Conservation (phyloP, 2,329 filamentous ascomycete species). For the Paracoccidioides brasiliensis region DNA sequence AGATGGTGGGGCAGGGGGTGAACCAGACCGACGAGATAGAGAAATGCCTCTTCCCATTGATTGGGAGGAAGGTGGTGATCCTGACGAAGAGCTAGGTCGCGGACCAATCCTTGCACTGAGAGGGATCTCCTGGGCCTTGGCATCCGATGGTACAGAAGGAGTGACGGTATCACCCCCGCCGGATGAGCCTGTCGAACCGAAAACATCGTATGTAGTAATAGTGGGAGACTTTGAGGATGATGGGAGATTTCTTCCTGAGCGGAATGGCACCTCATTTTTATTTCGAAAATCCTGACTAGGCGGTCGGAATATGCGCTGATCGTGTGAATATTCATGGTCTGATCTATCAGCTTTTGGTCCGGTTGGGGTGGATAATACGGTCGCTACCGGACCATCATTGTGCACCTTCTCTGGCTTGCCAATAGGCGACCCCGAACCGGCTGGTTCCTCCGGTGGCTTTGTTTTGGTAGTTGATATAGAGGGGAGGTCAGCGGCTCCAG, state of each 20-base stretch:
- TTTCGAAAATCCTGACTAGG: conserved; percentile 12
- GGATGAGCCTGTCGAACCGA: not conserved
- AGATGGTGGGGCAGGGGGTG: conserved; percentile 11
- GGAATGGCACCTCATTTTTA: conserved; percentile 18
- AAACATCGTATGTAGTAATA: conserved; percentile 15
- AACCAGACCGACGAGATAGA: conserved; percentile 17
- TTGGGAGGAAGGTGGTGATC: conserved; percentile 14
- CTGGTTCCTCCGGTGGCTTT: not conserved
- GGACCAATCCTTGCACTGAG: conserved; percentile 6
- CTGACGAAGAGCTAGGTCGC: conserved; percentile 12
- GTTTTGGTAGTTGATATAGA: conserved; percentile 12
- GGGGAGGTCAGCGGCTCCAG: conserved; percentile 12
- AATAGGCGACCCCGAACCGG: not conserved
- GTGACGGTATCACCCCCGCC: not conserved
- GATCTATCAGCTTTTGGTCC: conserved; percentile 32
- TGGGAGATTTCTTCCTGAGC: conserved; percentile 13
- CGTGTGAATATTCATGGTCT: conserved; percentile 14
- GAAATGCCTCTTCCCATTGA: conserved; percentile 15
- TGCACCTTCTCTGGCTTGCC: conserved; percentile 16
- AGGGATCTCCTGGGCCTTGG: conserved; percentile 12
- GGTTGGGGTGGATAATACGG: conserved; percentile 28
- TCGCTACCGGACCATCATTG: conserved; percentile 11
- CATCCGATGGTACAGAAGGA: conserved; percentile 2
- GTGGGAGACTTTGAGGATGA: conserved; percentile 10
- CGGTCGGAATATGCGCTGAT: conserved; percentile 17